Evolutionary conservation across 805 yeast genomes (phyloP), one percentile per base, ranked within the genome.

Genomic region (Maudiozyma barnettii): DNA sequence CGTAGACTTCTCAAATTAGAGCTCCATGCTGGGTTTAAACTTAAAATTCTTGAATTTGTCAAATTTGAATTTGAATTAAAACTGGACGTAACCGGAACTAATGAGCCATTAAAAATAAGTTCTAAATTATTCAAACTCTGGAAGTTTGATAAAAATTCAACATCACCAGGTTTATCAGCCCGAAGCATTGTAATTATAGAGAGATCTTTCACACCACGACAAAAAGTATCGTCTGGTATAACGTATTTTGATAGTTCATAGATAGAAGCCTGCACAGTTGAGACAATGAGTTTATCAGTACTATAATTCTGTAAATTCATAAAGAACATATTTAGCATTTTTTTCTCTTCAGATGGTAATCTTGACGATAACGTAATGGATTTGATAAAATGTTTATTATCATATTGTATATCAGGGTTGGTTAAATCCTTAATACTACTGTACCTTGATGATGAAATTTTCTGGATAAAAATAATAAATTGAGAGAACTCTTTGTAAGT

Each of bases 311-410:
- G 53, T 21, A 56, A 23, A 10, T 42, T 44, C 6, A 48, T 39
- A 5, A 55, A 47, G 3, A 63, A 45, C 3, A 43, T 18, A 26
- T 52, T 46, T 6, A 54, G 21, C 8, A 56, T 46, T 40, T 51
- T 59, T 1, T 44, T 33, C 30, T 64, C 67, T n/a, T 57, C 65
- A 1, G 58, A 48, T 7, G 58, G 40, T 2, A 48, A 31, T 26
- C 50, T 54, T n/a, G 58, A 49, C 1, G 63, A 57, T 22, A 55
- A 51, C 33, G 48, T 47, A 18, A 61, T 26, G 1, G 49, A 39
- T 8, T 53, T 48, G 3, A 59, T 26, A 14, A 13, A 36, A 19
- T 36, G 39, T 36, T 36, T 16, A 18, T 19, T 36, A 8, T 8
- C 21, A 18, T 8, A 36, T 4, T 36, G 18, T 8, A 14, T 33